Conservation (phyloP, 129 eudicot species). For the Pulicaria dysenterica region DNA sequence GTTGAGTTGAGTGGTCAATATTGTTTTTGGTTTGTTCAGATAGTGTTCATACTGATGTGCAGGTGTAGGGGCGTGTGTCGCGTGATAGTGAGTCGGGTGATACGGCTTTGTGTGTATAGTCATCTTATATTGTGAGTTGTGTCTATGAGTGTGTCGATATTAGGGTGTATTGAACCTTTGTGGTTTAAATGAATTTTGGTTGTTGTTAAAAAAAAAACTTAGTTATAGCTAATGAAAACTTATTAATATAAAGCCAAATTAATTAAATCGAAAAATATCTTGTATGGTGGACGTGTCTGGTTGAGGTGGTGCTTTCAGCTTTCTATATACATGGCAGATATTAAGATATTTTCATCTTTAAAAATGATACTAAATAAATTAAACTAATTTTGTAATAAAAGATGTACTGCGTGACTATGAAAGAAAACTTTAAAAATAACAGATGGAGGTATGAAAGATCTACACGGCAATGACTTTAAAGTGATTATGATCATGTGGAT, state of each 20-base stretch:
- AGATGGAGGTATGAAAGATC: neutral
- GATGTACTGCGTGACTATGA: constrained; percentile 16
- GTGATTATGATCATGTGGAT: neutral
- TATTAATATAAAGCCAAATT: neutral
- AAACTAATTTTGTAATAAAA: neutral
- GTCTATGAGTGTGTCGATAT: too few species aligned
- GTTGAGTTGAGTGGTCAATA: too few species aligned
- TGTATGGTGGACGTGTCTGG: constrained; percentile 21
- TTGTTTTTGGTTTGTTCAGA: too few species aligned
- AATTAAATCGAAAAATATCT: constrained; percentile 27
- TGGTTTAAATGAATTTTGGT: too few species aligned
- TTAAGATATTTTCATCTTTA: constrained; percentile 18
- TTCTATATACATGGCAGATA: neutral
- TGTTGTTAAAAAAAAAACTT: too few species aligned
- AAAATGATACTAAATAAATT: neutral
- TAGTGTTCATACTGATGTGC: too few species aligned
- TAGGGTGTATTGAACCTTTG: too few species aligned
- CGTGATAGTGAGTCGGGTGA: too few species aligned
- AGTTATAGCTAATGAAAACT: neutral
- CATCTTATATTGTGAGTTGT: too few species aligned
- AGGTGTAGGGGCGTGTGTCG: too few species aligned
- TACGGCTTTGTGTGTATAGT: too few species aligned
- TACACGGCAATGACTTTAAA: constrained; percentile 18
- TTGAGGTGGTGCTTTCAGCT: constrained; percentile 33
- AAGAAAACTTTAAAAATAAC: neutral